Conservation (phyloP, 768 basidiomycete species). For the Suillus variegatus region DNA sequence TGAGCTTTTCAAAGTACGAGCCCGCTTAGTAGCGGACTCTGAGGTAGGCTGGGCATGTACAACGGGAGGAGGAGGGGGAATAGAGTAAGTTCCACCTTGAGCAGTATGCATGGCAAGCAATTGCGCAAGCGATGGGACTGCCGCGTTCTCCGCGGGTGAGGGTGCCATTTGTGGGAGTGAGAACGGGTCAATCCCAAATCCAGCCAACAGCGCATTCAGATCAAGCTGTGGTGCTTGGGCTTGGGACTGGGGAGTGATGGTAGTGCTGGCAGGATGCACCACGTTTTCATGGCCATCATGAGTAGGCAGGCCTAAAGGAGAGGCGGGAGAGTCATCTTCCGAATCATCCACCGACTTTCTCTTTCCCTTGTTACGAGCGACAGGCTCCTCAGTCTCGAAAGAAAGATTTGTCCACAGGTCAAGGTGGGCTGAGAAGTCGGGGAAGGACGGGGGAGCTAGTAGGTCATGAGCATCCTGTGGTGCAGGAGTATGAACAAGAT, state of each 20-base stretch:
- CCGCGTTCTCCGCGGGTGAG: slow-evolving; percentile 26
- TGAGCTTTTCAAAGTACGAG: slow-evolving; percentile 56
- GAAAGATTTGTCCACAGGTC: slow-evolving; percentile 83
- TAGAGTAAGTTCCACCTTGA: slow-evolving; percentile 28
- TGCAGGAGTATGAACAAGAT: slow-evolving; percentile 64
- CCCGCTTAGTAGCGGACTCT: slow-evolving; percentile 49
- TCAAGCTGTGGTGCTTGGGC: slow-evolving; percentile 44
- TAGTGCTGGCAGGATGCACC: slow-evolving; percentile 46
- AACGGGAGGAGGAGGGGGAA: slow-evolving; percentile 19
- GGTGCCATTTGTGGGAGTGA: slow-evolving; percentile 30
- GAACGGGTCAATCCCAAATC: slow-evolving; percentile 47
- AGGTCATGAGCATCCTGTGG: slow-evolving; percentile 52
- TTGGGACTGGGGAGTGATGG: slow-evolving; percentile 37
- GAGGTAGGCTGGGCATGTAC: slow-evolving; percentile 20
- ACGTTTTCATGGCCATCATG: slow-evolving; percentile 63
- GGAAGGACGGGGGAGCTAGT: slow-evolving; percentile 61
- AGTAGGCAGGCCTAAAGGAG: slow-evolving; percentile 34
- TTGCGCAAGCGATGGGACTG: slow-evolving; percentile 66
- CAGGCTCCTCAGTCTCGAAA: slow-evolving; percentile 70
- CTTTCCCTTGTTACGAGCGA: slow-evolving; percentile 38
- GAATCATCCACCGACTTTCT: slow-evolving; percentile 35
- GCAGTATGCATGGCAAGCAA: slow-evolving; percentile 61
- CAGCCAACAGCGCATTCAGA: slow-evolving; percentile 37
- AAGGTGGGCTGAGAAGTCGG: slow-evolving; percentile 76
- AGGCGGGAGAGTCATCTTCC: slow-evolving; percentile 39